A percentile compares a stretch with the other conserved stretches of the same genome.
These are phyloP conservation scores for Dentipellis fragilis DNA, from an alignment of 768 basidiomycete species.

Conservation along the genomic window DNA sequence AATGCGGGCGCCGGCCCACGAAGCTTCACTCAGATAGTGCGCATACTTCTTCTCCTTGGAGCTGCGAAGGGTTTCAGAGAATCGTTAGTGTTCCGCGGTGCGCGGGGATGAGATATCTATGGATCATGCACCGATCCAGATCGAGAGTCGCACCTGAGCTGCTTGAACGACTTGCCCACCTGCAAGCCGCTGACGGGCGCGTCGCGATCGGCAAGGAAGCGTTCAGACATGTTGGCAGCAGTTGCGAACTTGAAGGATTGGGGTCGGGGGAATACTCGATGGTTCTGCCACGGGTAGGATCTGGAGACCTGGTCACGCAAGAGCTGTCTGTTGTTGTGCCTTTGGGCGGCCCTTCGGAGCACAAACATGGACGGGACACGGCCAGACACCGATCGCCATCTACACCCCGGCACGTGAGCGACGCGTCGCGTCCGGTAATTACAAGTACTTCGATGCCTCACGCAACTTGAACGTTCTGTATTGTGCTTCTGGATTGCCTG, in stretches of 20 bases:
- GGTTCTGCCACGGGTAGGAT: too few species aligned
- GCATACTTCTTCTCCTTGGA: conserved; percentile 71
- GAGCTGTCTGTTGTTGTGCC: not conserved
- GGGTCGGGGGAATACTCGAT: too few species aligned
- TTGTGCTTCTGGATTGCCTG: too few species aligned
- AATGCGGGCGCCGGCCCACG: conserved; percentile 79
- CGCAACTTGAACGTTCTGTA: too few species aligned
- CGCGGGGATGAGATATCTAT: conserved; percentile 2
- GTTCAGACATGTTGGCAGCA: conserved; percentile 27
- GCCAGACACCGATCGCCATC: too few species aligned
- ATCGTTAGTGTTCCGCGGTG: not conserved
- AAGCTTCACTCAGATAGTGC: conserved; percentile 59
- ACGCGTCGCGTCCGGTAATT: too few species aligned
- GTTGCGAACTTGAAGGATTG: too few species aligned
- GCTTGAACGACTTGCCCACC: conserved; percentile 58
- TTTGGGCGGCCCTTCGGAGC: not conserved
- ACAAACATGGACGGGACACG: not conserved
- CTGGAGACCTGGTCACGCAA: not conserved
- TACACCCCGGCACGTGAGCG: too few species aligned
- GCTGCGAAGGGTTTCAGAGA: conserved; percentile 24
- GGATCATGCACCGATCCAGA: not conserved
- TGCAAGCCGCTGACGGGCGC: conserved; percentile 71
- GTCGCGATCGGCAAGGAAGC: conserved; percentile 65
- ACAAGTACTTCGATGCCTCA: too few species aligned
- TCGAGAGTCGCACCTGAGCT: conserved; percentile 38